A percentile compares a stretch with the other conserved stretches of the same genome.
These are phyloP conservation scores for Mycena crocata DNA, from an alignment of 768 basidiomycete species.

Conservation along the genomic window DNA sequence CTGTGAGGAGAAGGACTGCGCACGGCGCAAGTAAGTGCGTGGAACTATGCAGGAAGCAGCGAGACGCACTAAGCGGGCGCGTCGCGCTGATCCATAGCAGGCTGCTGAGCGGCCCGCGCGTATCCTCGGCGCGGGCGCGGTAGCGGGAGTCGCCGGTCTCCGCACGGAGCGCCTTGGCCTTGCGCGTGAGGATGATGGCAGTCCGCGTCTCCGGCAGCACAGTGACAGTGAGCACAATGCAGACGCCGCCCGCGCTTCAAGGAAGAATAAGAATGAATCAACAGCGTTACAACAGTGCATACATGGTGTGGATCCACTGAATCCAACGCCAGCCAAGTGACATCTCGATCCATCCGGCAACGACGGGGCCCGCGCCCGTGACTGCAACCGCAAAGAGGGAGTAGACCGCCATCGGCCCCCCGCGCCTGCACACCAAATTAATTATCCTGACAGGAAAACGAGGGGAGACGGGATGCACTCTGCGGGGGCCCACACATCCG, in stretches of 20 bases:
- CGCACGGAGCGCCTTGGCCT: conserved; percentile 62
- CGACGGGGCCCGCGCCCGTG: conserved; percentile 62
- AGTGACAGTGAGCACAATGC: conserved; percentile 52
- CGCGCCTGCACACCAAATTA: conserved; percentile 53
- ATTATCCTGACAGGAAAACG: background rate
- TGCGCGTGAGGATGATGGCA: conserved; percentile 63
- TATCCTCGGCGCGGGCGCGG: conserved; percentile 60
- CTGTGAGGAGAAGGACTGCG: conserved; percentile 44
- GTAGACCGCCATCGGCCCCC: conserved; percentile 69
- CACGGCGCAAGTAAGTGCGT: conserved; percentile 7
- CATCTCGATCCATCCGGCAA: conserved; percentile 65
- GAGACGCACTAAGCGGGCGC: conserved; percentile 62
- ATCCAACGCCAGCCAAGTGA: conserved; percentile 74
- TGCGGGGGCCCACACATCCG: conserved; percentile 61
- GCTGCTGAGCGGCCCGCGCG: conserved; percentile 53
- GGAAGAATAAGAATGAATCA: background rate
- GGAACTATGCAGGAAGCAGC: conserved; percentile 14
- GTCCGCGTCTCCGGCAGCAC: conserved; percentile 70
- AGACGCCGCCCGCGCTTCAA: conserved; percentile 54
- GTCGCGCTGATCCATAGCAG: conserved; percentile 65
- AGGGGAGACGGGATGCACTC: conserved; percentile 46
- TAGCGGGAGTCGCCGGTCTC: conserved; percentile 62
- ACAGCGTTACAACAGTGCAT: conserved; percentile 25
- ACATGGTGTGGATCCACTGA: conserved; percentile 70
- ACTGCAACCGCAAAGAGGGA: conserved; percentile 59